A percentile compares a stretch with the other conserved stretches of the same genome.
Conservation (phyloP, 192 early-diverging fungal genomes). For the Entomortierella beljakovae region DNA sequence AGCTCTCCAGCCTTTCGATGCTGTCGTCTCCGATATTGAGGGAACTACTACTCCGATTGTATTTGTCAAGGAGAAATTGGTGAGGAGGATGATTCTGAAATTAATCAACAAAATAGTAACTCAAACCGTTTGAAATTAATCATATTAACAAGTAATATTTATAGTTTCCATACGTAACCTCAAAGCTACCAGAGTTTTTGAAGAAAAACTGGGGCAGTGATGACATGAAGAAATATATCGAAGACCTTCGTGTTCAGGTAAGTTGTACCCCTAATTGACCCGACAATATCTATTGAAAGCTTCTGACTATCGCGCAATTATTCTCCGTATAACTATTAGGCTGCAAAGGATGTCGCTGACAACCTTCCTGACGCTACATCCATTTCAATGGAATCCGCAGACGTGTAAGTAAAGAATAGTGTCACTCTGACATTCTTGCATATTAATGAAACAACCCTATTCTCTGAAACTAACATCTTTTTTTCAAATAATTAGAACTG, state of each 20-base stretch:
- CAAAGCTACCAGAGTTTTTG: conserved; percentile 76
- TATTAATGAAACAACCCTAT: background rate
- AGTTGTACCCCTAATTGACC: background rate
- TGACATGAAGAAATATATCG: conserved; percentile 57
- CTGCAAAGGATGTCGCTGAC: conserved; percentile 58
- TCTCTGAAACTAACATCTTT: background rate
- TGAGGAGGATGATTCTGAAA: conserved; percentile 22
- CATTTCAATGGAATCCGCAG: conserved; percentile 53
- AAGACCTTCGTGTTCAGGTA: conserved; percentile 65
- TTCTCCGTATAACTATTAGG: conserved; percentile 33
- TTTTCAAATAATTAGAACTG: conserved; percentile 30
- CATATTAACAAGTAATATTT: no score
- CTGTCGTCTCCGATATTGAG: conserved; percentile 88
- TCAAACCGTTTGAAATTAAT: no score
- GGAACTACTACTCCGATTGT: conserved; percentile 97
- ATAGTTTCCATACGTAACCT: conserved; percentile 87
- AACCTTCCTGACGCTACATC: conserved; percentile 52
- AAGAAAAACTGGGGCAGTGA: conserved; percentile 58
- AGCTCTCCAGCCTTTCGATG: conserved; percentile 58
- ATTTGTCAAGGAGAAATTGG: conserved; percentile 93
- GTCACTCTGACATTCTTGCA: background rate
- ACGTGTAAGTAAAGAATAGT: conserved; percentile 29
- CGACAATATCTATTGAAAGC: background rate
- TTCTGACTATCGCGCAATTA: background rate
- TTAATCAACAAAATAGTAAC: no score